Base-by-base conservation (phyloP, 2,329 filamentous ascomycete species). In the Alternaria metachromatica region DNA sequence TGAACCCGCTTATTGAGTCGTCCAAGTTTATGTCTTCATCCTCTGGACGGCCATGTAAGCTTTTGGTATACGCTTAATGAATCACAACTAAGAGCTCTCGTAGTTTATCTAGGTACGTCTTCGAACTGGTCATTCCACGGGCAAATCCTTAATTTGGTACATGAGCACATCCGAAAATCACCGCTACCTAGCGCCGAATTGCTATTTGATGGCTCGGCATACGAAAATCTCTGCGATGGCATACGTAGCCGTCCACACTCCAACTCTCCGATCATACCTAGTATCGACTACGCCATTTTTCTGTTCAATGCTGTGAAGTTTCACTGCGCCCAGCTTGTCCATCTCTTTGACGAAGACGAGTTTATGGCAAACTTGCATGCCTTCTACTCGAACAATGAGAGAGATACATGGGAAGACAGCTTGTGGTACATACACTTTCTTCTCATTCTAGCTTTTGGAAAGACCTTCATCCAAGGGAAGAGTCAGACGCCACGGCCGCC, bases 221-320 rank as follows among this genome's bases (percentile, higher is more conserved):
- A 88, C 50, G 81, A 87, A 23, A 71, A 88, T 0, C 81, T 81
- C 3, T 87, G 85, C 85, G 80, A 86, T 62, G 83, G 82, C 11
- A 66, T 71, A 28, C 77, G 80, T 49, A 76, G 69, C 18, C 41
- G 72, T 9, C 69, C 72, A 8, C 70, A 71, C 13, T 74, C 76
- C 11, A 79, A 79, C 55, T 71, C 73, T 8, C 72, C 78, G 13
- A 74, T 80, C n/a, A 73, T 87, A 15, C 86, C 86, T 0, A 85
- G 83, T 1, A 77, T 84, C 0, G 85, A 88, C 67, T 82, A 84
- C 67, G 84, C 84, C 5, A 75, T 85, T 5, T 87, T 84, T 58
- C 72, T 88, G 4, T 84, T 87, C 75, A 87, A 86, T 63, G 83
- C 84, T 0, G 85, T 87, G 61, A 87, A 87, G 58, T 88, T 87